A percentile compares a stretch with the other conserved stretches of the same genome.
These are phyloP conservation scores for Tylopilus orsonianus DNA, from an alignment of 1,284 basidiomycete species.

Conservation along the genomic window DNA sequence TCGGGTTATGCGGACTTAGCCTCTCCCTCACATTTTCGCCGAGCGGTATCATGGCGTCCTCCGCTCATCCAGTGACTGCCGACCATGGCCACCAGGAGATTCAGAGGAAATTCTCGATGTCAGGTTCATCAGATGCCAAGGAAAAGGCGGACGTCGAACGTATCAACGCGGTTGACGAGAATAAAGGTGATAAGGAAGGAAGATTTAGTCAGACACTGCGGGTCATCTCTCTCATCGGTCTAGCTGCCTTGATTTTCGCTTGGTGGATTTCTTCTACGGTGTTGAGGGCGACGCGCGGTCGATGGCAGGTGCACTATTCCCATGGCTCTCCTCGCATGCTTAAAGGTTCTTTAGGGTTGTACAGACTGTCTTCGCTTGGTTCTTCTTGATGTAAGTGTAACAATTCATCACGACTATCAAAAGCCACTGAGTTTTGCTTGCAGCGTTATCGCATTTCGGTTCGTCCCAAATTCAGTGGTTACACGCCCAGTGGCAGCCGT, in stretches of 20 bases:
- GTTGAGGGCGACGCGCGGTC: constrained; percentile 63
- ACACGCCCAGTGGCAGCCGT: constrained; percentile 63
- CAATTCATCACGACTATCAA: neutral
- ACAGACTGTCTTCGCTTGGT: constrained; percentile 79
- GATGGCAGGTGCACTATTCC: constrained; percentile 50
- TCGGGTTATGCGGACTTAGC: neutral
- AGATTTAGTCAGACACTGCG: constrained; percentile 33
- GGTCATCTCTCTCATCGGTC: constrained; percentile 46
- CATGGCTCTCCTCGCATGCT: constrained; percentile 10
- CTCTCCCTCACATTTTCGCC: neutral
- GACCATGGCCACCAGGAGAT: constrained; percentile 2
- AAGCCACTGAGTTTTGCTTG: neutral
- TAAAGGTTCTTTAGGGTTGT: constrained; percentile 52
- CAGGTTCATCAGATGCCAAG: constrained; percentile 18
- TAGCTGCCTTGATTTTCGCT: constrained; percentile 63
- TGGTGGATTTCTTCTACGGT: constrained; percentile 82
- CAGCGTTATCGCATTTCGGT: constrained; percentile 78
- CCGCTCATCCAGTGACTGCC: neutral
- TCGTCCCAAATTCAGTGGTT: constrained; percentile 67
- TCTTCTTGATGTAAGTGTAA: constrained; percentile 60
- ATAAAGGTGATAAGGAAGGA: constrained; percentile 14
- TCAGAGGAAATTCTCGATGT: constrained; percentile 24
- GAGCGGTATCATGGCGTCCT: constrained; percentile 23
- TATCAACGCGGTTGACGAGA: constrained; percentile 21
- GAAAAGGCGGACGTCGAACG: constrained; percentile 26